Base-by-base conservation (phyloP, 768 basidiomycete species). In the Russula dissimulans region DNA sequence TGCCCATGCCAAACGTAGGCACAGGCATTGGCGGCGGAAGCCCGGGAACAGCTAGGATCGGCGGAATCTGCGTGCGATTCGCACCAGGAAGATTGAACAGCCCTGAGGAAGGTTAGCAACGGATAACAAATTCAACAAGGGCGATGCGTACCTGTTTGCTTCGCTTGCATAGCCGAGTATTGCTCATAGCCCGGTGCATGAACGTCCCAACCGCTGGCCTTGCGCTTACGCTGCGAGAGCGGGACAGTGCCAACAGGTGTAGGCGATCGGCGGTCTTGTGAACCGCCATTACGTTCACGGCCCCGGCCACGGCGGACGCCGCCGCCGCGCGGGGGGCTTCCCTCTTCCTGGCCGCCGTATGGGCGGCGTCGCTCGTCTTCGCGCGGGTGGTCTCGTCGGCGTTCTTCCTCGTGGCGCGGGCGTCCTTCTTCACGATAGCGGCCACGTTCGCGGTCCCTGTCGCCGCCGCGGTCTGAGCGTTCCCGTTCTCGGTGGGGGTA, bases 1-100 rank as follows among this genome's bases (percentile, higher is more conserved):
- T 86, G 51, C 89, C 91, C 84, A 89, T 90, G 42, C 89, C 90
- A 66, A 91, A 90, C 26, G 82, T 87, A 65, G 86, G 86, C 7
- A 91, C 88, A 46, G 89, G 87, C 75, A 90, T 81, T 11, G 91
- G 89, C 22, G 89, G 83, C 47, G 91, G 88, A 31, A 91, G 78
- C 43, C 89, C 89, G 34, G 91, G 83, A 63, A 90, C 87, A 14
- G 85, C 83, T 39, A 91, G 77, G 64, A 91, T 91, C 36, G 89
- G 87, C 7, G 85, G 87, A 67, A 87, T 86, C 69, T 92, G 90
- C 26, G 88, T 91, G 53, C 93, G 81, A 71, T 95, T 97, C 61
- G 89, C 91, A 48, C 95, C 94, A 46, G 97, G 97, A 56, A 97
- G 84, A 69, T 95, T 95, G 80, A 97, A 97, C 62, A 97, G 79